Percentiles rank a stretch among this genome's conserved stretches.
Conservation (phyloP, 1,139 yeast species). For the Candida sojae region DNA sequence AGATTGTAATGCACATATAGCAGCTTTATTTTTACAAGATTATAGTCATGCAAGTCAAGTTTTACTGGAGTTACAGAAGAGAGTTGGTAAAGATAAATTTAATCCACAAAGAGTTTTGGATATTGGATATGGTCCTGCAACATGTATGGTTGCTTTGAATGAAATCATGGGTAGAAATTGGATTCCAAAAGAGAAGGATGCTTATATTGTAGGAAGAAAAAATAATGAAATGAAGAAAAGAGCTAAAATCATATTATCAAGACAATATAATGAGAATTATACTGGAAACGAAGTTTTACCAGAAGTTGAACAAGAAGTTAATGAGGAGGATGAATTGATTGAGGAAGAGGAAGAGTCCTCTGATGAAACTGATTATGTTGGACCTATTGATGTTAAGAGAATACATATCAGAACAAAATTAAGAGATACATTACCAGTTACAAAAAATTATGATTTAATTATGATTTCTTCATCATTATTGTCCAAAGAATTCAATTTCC, state of each 20-base stretch:
- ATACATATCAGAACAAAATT: constrained; percentile 56
- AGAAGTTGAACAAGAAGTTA: constrained; percentile 9
- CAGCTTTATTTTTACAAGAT: constrained; percentile 81
- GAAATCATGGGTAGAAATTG: constrained; percentile 71
- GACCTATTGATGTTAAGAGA: constrained; percentile 60
- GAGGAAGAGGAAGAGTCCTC: constrained; percentile 18
- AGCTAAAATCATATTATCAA: constrained; percentile 72
- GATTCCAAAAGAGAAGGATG: constrained; percentile 65
- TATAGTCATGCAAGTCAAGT: constrained; percentile 74
- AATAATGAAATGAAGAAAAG: constrained; percentile 70
- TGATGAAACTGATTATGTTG: constrained; percentile 39
- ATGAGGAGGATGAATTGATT: constrained; percentile 15
- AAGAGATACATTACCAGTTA: constrained; percentile 49
- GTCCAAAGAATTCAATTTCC: constrained; percentile 60
- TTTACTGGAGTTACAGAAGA: constrained; percentile 61
- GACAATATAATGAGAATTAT: constrained; percentile 60
- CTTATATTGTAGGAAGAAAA: constrained; percentile 68
- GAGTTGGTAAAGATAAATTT: constrained; percentile 52
- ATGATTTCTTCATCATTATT: constrained; percentile 81
- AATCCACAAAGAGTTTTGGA: constrained; percentile 70
- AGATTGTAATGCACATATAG: constrained; percentile 82
- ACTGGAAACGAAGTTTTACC: constrained; percentile 16
- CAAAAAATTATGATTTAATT: constrained; percentile 71
- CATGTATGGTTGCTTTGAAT: constrained; percentile 86
- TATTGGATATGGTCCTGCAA: constrained; percentile 90